Percentiles rank a stretch among this genome's conserved stretches.
These are phyloP conservation scores for Nematodospora anomalae DNA, from an alignment of 1,139 yeast species.

Conservation along the genomic window DNA sequence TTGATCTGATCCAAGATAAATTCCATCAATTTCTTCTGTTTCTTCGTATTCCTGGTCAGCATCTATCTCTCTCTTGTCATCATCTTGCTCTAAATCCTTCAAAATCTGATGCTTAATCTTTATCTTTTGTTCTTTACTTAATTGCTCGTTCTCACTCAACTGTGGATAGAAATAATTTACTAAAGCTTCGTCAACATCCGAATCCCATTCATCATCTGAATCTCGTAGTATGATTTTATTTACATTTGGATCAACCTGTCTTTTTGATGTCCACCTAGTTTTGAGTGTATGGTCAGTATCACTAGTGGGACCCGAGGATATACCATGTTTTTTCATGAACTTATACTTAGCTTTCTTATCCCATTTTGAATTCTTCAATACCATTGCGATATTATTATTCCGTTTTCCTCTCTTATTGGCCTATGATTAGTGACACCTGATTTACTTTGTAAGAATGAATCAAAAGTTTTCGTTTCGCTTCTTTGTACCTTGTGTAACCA, in stretches of 20 bases:
- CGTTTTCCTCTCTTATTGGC: neutral
- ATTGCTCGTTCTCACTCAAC: slow-evolving; percentile 30
- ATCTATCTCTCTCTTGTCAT: slow-evolving; percentile 14
- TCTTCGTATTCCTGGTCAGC: slow-evolving; percentile 14
- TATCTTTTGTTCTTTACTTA: slow-evolving; percentile 36
- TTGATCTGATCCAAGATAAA: slow-evolving; percentile 34
- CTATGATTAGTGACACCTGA: neutral
- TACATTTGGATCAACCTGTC: slow-evolving; percentile 13
- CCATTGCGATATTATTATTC: slow-evolving; percentile 39
- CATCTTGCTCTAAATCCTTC: slow-evolving; percentile 25
- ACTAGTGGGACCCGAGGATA: slow-evolving; percentile 17
- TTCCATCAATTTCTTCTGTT: slow-evolving; percentile 29
- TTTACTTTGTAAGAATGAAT: neutral
- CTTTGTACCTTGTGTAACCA: neutral
- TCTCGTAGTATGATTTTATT: slow-evolving; percentile 26
- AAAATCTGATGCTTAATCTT: slow-evolving; percentile 41
- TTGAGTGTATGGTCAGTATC: slow-evolving; percentile 11
- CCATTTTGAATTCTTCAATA: slow-evolving; percentile 46
- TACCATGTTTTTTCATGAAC: slow-evolving; percentile 44
- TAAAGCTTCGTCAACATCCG: slow-evolving; percentile 45
- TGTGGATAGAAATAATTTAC: slow-evolving; percentile 45
- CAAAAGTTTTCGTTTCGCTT: slow-evolving; percentile 1
- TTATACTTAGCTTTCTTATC: slow-evolving; percentile 44
- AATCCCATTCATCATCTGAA: slow-evolving; percentile 44
- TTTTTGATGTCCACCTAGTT: slow-evolving; percentile 43